These are phyloP conservation scores for Globisporangium acanthophoron DNA, from an alignment of 352 stramenopile species.

Conservation along the genomic window DNA sequence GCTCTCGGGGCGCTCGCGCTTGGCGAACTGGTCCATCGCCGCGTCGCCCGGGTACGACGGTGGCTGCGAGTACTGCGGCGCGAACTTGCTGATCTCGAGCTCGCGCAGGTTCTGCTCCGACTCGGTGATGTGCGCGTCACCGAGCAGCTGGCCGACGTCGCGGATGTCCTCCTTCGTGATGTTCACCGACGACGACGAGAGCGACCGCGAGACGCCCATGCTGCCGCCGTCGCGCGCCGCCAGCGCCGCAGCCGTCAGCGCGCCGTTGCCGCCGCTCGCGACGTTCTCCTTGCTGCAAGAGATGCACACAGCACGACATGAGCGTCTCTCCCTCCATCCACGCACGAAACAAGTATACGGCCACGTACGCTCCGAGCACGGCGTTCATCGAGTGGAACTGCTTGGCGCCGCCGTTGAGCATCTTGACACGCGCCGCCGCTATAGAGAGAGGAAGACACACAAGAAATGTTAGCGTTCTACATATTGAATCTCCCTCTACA, in stretches of 20 bases:
- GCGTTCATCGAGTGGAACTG: conserved; percentile 78
- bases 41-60: conserved; percentile 16
- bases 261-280: conserved; percentile 14
- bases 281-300: conserved; percentile 44
- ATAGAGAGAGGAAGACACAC: background rate
- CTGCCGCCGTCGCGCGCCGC: conserved; percentile 19
- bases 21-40: conserved; percentile 28
- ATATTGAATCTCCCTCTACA: too few relatives aligned
- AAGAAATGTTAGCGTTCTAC: too few relatives aligned
- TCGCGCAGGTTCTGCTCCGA: conserved; percentile 73
- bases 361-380: conserved; percentile 29
- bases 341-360: background rate
- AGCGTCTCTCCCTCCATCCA: background rate
- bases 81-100: conserved; percentile 74
- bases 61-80: conserved; percentile 13
- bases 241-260: conserved; percentile 25
- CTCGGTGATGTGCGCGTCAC: conserved; percentile 76
- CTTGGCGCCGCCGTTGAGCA: conserved; percentile 50
- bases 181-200: conserved; percentile 67
- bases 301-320: background rate
- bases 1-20: conserved; percentile 72
- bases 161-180: conserved; percentile 82
- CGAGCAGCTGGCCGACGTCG: conserved; percentile 52
- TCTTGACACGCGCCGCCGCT: conserved; percentile 64
- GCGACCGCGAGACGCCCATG: conserved; percentile 31